Percentiles rank a stretch among this genome's conserved stretches.
Evolutionary conservation across 805 yeast species (phyloP).

Genomic region (Hanseniaspora singularis): DNA sequence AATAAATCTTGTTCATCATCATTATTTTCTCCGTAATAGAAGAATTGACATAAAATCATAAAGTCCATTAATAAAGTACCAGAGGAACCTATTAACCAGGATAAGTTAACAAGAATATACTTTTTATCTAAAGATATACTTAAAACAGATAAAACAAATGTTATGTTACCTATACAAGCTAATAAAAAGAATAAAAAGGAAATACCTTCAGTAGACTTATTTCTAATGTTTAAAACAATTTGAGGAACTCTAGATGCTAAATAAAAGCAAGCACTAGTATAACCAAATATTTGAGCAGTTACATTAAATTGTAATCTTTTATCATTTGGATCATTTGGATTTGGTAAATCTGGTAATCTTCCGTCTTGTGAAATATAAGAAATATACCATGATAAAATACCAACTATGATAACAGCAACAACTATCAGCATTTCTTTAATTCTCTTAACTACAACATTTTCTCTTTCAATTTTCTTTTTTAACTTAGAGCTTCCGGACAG

Average conservation of each 20-base stretch:
- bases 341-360: slow-evolving; percentile 27
- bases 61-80: slow-evolving; percentile 82
- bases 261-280: slow-evolving; percentile 58
- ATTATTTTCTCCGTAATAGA: slow-evolving; percentile 40
- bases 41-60: slow-evolving; percentile 74
- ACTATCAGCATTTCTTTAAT: slow-evolving; percentile 42
- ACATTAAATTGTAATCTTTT: slow-evolving; percentile 50
- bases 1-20: not conserved
- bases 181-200: slow-evolving; percentile 86
- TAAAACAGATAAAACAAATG: slow-evolving; percentile 78
- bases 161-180: slow-evolving; percentile 88
- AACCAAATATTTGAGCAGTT: slow-evolving; percentile 79
- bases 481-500: slow-evolving; percentile 20
- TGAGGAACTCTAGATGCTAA: slow-evolving; percentile 90
- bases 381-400: slow-evolving; percentile 78
- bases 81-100: slow-evolving; percentile 85
- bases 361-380: slow-evolving; percentile 31
- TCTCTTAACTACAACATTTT: slow-evolving; percentile 18
- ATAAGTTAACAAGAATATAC: slow-evolving; percentile 67
- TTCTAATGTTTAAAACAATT: slow-evolving; percentile 65
- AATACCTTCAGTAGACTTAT: slow-evolving; percentile 91
- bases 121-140: slow-evolving; percentile 57
- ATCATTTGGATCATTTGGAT: slow-evolving; percentile 22
- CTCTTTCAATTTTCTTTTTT: slow-evolving; percentile 19
- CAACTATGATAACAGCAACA: slow-evolving; percentile 55